phyloP scores from a whole-genome alignment of 192 early-diverging fungal species.

The Backusella luteola region DNA sequence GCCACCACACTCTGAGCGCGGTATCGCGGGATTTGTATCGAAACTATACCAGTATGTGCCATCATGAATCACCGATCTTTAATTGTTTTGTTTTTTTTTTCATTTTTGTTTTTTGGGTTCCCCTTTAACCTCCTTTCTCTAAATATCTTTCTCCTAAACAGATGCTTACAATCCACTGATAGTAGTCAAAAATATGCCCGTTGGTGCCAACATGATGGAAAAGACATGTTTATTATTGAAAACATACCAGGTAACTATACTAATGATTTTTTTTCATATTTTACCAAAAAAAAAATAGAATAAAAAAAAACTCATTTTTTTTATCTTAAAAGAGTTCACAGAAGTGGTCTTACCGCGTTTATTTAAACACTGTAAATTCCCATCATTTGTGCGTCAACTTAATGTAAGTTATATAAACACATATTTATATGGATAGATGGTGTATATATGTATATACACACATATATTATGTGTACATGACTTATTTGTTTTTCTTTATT shows the following conservation, averaged over 20 bases:
- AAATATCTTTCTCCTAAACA: constrained; percentile 10
- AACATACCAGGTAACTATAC: constrained; percentile 34
- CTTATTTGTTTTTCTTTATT: background rate
- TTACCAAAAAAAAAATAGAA: background rate
- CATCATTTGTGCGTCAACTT: constrained; percentile 51
- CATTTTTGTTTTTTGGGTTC: background rate
- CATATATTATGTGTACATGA: background rate
- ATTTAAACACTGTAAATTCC: constrained; percentile 52
- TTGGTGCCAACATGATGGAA: constrained; percentile 30
- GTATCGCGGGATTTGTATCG: constrained; percentile 37
- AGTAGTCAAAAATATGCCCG: constrained; percentile 30
- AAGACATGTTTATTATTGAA: constrained; percentile 42
- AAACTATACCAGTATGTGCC: constrained; percentile 37
- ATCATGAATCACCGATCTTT: background rate
- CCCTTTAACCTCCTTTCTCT: background rate
- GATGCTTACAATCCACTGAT: constrained; percentile 28
- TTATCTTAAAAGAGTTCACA: constrained; percentile 36
- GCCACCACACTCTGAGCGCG: constrained; percentile 15
- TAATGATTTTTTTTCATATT: constrained; percentile 1
- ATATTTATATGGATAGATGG: background rate
- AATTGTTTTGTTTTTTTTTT: background rate
- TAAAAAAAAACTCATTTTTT: background rate
- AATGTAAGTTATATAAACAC: constrained; percentile 34
- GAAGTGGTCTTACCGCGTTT: constrained; percentile 39
- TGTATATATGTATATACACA: background rate